Base-by-base conservation (phyloP, 352 stramenopile genomes). In the Phytophthora ohioensis region DNA sequence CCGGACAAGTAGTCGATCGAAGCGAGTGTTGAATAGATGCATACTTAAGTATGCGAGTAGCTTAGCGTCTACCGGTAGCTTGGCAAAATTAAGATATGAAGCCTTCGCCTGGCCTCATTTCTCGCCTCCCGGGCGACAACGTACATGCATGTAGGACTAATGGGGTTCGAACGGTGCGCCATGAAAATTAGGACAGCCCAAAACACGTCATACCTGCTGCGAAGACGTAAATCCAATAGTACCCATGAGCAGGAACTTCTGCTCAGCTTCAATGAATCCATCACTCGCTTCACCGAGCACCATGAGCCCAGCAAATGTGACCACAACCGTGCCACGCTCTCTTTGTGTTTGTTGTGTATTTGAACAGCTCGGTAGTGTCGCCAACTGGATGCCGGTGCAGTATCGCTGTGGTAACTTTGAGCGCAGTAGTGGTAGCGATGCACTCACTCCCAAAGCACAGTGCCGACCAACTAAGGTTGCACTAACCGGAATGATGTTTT, bases 1-100 rank as follows among this genome's bases (percentile, higher is more conserved):
- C 34, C 27, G 43, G 12, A 54, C 27, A 7, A 69, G 39, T 13
- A 69, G 17, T 7, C 36, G 53, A 27, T 49, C 36, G 11, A 69
- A 51, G 2, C 52, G 42, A 34, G 62, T 69, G 13, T 56, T 63
- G 43, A 69, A 45, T 48, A 57, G 27, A 45, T 46, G 41, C 41
- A 46, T 46, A n/a, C 21, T 64, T 53, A 39, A 12, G 58, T 51
- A 68, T 68, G 30, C 34, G 49, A 8, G n/a, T 27, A 34, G 11
- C 31, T 39, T 31, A 12, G 15, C n/a, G 13, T 41, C 42, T 46
- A 34, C 12, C 11, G 56, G 21, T 49, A 13, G 8, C 10, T 12
- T 35, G 32, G 11, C 31, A 62, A 62, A 17, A 45, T 47, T 32
- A 51, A 39, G 7, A 42, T 55, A 55, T 68, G 49, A 56, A 47